A percentile compares a stretch with the other conserved stretches of the same genome.
These are phyloP conservation scores for Lipomyces chichibuensis DNA, from an alignment of 805 yeast species.

Conservation along the genomic window DNA sequence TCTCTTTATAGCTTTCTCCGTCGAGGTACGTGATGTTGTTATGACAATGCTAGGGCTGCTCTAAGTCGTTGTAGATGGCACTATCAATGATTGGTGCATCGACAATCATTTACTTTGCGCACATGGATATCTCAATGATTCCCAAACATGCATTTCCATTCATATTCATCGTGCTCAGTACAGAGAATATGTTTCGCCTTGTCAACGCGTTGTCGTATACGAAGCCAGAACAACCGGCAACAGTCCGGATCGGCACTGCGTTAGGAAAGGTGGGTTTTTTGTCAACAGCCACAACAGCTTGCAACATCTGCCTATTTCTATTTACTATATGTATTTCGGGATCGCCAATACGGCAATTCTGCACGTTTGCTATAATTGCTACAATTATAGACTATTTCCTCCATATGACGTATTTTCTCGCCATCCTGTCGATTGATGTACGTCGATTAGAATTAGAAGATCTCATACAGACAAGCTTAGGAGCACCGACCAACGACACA, in stretches of 20 bases:
- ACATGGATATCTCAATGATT: slow-evolving; percentile 12
- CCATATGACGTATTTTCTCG: slow-evolving; percentile 65
- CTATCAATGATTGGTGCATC: slow-evolving; percentile 26
- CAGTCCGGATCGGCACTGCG: slow-evolving; percentile 47
- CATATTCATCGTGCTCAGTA: slow-evolving; percentile 49
- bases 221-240: slow-evolving; percentile 51
- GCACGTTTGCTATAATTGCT: slow-evolving; percentile 53
- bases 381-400: slow-evolving; percentile 62
- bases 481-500: slow-evolving; percentile 10
- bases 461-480: slow-evolving; percentile 39
- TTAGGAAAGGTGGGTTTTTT: slow-evolving; percentile 46
- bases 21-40: slow-evolving; percentile 41
- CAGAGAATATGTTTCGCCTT: slow-evolving; percentile 55
- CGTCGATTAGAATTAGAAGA: slow-evolving; percentile 65
- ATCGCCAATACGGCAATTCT: slow-evolving; percentile 42
- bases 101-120: slow-evolving; percentile 12
- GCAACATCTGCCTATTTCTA: slow-evolving; percentile 40
- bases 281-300: slow-evolving; percentile 47
- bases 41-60: not conserved
- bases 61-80: slow-evolving; percentile 10
- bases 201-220: slow-evolving; percentile 48
- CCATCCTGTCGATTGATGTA: slow-evolving; percentile 69
- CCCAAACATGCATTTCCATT: slow-evolving; percentile 48
- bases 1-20: slow-evolving; percentile 48
- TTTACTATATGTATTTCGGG: slow-evolving; percentile 29